These are phyloP conservation scores for Aspergillus ostianus DNA, from an alignment of 495 filamentous ascomycete genomes.

Conservation along the genomic window DNA sequence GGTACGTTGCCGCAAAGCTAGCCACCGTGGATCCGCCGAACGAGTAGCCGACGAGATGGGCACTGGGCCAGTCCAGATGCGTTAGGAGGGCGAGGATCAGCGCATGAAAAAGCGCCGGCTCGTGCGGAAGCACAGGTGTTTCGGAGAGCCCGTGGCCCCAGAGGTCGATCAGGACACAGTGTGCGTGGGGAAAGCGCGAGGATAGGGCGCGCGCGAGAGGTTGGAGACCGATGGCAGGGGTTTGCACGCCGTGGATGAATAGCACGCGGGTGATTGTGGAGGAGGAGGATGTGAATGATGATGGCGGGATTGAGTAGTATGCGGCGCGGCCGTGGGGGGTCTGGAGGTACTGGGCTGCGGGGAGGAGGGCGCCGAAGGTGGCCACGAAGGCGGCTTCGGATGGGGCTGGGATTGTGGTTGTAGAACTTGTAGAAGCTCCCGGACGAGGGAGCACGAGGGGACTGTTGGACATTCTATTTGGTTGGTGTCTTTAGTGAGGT, in stretches of 20 bases:
- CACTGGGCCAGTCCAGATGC: slow-evolving; percentile 27
- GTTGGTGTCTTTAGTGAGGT: too few relatives aligned
- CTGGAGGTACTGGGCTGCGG: slow-evolving; percentile 33
- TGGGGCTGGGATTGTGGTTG: slow-evolving; percentile 30
- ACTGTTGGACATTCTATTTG: slow-evolving; percentile 13
- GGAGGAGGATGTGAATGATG: slow-evolving; percentile 14
- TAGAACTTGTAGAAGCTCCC: slow-evolving; percentile 5
- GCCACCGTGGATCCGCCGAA: slow-evolving; percentile 35
- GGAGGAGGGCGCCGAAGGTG: slow-evolving; percentile 36
- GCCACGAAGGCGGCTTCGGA: slow-evolving; percentile 33
- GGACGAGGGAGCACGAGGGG: slow-evolving; percentile 35
- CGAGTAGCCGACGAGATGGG: slow-evolving; percentile 39
- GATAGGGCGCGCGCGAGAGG: slow-evolving; percentile 30
- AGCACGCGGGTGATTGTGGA: slow-evolving; percentile 22
- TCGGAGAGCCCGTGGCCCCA: slow-evolving; percentile 41
- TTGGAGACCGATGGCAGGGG: slow-evolving; percentile 35
- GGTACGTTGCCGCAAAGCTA: slow-evolving; percentile 25
- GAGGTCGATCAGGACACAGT: slow-evolving; percentile 34
- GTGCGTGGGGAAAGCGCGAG: slow-evolving; percentile 28
- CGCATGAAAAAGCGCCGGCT: slow-evolving; percentile 27
- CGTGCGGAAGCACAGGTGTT: slow-evolving; percentile 29
- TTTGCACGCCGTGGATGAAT: slow-evolving; percentile 37
- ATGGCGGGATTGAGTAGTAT: slow-evolving; percentile 33
- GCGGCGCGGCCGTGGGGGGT: slow-evolving; percentile 31
- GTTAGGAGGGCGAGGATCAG: slow-evolving; percentile 24